phyloP scores from a whole-genome alignment of 208 protist genomes.

The Vickermania spadyakhi region DNA sequence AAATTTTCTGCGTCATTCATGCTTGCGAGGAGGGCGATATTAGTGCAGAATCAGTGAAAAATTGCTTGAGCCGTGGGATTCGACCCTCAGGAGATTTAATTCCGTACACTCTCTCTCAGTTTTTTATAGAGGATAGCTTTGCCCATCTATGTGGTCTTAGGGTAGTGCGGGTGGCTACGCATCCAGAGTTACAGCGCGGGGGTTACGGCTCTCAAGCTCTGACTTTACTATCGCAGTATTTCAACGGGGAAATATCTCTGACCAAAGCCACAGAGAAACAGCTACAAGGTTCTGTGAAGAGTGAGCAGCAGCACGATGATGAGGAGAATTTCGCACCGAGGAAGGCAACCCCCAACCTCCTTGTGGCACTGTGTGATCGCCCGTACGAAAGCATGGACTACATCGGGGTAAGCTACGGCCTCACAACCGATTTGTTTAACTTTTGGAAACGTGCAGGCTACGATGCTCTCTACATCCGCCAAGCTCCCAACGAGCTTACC shows the following conservation, averaged over 20 bases:
- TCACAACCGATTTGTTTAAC: conserved; percentile 94
- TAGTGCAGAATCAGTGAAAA: conserved; percentile 75
- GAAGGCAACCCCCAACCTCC: conserved; percentile 58
- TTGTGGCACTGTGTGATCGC: conserved; percentile 77
- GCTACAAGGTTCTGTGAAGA: conserved; percentile 10
- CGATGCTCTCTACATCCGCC: conserved; percentile 88
- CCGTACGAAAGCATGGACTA: conserved; percentile 94
- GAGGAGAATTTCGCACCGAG: conserved; percentile 17
- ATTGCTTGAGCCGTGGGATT: conserved; percentile 82
- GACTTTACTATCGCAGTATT: conserved; percentile 91
- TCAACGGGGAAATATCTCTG: conserved; percentile 83
- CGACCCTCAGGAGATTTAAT: conserved; percentile 98
- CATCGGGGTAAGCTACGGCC: conserved; percentile 96
- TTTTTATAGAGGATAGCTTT: conserved; percentile 94
- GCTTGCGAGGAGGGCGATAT: conserved; percentile 96
- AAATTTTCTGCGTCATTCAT: conserved; percentile 98
- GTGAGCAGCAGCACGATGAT: conserved; percentile 1
- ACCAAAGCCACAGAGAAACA: conserved; percentile 3
- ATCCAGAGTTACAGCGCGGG: conserved; percentile 94
- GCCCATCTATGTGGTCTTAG: conserved; percentile 93
- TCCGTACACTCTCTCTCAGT: conserved; percentile 98
- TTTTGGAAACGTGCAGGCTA: conserved; percentile 95
- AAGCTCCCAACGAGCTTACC: conserved; percentile 95
- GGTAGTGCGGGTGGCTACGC: conserved; percentile 98
- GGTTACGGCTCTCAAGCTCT: conserved; percentile 96